Conservation (phyloP, 176 grass and related monocot species). For the Oryza punctata region DNA sequence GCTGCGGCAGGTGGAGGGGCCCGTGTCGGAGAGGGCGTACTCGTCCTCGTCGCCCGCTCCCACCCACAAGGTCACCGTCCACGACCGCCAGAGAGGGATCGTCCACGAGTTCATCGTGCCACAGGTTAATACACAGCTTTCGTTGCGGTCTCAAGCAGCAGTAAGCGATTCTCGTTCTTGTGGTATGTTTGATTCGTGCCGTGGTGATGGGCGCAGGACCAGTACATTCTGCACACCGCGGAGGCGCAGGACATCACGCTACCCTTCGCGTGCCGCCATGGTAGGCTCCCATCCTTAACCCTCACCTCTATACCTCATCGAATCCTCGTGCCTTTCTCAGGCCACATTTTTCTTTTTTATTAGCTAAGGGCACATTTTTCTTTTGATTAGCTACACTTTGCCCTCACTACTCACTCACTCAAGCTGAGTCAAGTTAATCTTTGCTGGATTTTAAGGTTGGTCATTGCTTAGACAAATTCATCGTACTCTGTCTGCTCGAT, state of each 20-base stretch:
- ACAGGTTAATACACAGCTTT: constrained; percentile 48
- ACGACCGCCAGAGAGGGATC: constrained; percentile 76
- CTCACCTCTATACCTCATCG: too few relatives aligned
- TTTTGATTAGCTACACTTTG: background rate
- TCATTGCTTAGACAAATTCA: background rate
- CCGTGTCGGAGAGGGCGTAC: background rate
- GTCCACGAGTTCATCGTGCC: constrained; percentile 87
- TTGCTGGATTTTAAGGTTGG: background rate
- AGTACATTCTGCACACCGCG: constrained; percentile 92
- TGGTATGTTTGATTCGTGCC: background rate
- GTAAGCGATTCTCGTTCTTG: background rate
- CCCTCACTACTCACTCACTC: background rate
- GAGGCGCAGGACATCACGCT: constrained; percentile 81
- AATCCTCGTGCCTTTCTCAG: background rate
- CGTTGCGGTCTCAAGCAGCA: background rate
- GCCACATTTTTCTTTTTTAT: background rate
- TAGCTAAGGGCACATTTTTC: background rate
- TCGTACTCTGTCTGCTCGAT: background rate
- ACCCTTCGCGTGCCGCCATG: constrained; percentile 93
- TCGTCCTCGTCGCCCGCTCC: background rate
- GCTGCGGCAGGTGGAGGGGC: constrained; percentile 40
- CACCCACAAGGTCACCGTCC: constrained; percentile 86
- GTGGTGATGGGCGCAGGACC: constrained; percentile 52
- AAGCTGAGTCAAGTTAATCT: background rate
- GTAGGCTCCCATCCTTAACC: constrained; percentile 35